These are phyloP conservation scores for Dryadomyces quercivorus DNA, from an alignment of 2,329 filamentous ascomycete species.

Conservation along the genomic window DNA sequence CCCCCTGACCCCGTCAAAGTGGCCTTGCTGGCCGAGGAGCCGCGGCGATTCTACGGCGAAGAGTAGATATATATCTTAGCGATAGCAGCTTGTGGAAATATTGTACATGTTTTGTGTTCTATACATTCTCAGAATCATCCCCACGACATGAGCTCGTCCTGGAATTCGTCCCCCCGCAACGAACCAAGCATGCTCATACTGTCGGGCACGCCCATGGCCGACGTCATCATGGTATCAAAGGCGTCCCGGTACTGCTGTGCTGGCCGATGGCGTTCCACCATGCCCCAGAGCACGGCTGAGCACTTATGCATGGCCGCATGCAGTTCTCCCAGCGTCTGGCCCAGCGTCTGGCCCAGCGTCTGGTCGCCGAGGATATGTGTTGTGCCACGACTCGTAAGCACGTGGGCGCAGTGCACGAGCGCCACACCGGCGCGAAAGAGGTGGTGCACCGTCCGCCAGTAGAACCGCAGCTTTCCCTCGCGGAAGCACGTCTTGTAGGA, in stretches of 20 bases:
- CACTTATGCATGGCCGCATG: background rate
- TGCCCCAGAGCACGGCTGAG: background rate
- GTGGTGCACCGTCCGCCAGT: background rate
- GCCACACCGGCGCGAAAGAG: background rate
- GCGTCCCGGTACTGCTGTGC: background rate
- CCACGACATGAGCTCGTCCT: background rate
- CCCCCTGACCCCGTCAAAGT: conserved; percentile 20
- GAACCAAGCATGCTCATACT: background rate
- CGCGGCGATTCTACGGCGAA: background rate
- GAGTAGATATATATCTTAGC: background rate
- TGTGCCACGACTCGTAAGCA: background rate
- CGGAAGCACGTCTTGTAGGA: background rate
- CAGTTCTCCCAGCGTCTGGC: background rate
- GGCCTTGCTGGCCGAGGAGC: background rate
- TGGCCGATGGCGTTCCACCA: background rate
- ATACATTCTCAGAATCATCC: background rate
- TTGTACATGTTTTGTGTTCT: too few species aligned
- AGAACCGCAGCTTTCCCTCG: background rate
- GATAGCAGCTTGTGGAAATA: too few species aligned
- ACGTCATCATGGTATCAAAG: background rate
- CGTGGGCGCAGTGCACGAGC: background rate
- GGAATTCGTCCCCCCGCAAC: background rate
- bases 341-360: background rate
- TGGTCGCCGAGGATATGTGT: background rate
- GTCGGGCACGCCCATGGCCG: background rate